A percentile compares a stretch with the other conserved stretches of the same genome.
These are phyloP conservation scores for Bombardia bombarda DNA, from an alignment of 495 filamentous ascomycete genomes.

Conservation along the genomic window DNA sequence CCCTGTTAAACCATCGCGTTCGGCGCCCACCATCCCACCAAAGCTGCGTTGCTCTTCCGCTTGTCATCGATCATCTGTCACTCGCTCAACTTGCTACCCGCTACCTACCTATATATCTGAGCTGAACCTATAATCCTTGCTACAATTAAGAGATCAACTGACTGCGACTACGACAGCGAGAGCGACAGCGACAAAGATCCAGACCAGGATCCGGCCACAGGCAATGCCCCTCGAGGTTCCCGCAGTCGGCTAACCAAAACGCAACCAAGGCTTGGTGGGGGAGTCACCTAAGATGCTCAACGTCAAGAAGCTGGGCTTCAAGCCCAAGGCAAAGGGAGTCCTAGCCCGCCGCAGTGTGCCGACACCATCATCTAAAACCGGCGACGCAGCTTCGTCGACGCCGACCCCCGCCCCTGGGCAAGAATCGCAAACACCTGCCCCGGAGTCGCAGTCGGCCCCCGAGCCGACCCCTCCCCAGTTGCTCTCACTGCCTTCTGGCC, in stretches of 20 bases:
- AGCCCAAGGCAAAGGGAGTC: conserved; percentile 29
- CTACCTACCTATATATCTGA: too few species aligned
- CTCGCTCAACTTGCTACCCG: too few species aligned
- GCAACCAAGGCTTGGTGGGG: not conserved
- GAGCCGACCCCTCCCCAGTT: not conserved
- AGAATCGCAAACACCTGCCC: not conserved
- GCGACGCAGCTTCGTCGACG: not conserved
- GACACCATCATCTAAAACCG: not conserved
- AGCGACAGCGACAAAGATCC: too few species aligned
- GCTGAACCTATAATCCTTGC: too few species aligned
- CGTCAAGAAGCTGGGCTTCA: conserved; percentile 33
- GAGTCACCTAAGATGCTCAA: conserved; percentile 27
- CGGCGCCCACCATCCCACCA: too few species aligned
- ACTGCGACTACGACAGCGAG: too few species aligned
- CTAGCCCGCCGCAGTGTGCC: conserved; percentile 10
- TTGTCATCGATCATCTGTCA: too few species aligned
- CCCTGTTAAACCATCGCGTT: too few species aligned
- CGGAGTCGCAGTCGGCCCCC: conserved; percentile 1
- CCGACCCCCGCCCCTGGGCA: conserved; percentile 4
- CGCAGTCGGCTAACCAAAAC: conserved; percentile 10
- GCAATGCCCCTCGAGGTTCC: not conserved
- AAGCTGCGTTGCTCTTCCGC: too few species aligned
- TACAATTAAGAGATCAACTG: too few species aligned
- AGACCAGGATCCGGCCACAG: too few species aligned
- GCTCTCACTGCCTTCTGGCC: too few species aligned